phyloP scores from a whole-genome alignment of 1,284 basidiomycete genomes.

The Rhodotorula sp. region DNA sequence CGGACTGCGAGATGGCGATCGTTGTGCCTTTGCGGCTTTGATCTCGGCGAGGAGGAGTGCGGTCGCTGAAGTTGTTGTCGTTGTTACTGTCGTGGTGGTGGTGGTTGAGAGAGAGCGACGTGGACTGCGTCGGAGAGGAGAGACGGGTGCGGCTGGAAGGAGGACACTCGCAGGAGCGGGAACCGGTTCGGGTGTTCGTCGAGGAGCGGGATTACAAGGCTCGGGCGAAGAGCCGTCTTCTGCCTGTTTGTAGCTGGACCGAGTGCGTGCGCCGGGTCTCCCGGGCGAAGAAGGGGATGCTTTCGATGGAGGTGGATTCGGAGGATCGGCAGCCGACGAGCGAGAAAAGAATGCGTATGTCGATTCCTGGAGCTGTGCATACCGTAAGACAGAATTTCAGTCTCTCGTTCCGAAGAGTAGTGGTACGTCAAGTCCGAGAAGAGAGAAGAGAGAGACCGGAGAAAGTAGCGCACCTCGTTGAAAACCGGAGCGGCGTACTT shows the following conservation, averaged over 20 bases:
- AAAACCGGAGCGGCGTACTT: conserved; percentile 19
- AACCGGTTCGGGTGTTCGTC: no score
- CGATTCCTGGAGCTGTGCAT: conserved; percentile 17
- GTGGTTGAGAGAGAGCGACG: not conserved
- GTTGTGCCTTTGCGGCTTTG: not conserved
- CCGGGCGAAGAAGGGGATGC: not conserved
- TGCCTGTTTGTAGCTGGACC: not conserved
- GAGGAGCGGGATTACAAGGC: no score
- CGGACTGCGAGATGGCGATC: conserved; percentile 1
- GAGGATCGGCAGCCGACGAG: not conserved
- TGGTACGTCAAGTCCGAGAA: no score
- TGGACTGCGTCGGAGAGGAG: not conserved
- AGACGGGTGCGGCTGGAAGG: no score
- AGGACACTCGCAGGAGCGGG: no score
- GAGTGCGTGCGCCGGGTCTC: not conserved
- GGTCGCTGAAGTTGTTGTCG: conserved; percentile 4
- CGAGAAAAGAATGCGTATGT: conserved; percentile 1
- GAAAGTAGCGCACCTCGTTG: conserved; percentile 16
- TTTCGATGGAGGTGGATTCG: not conserved
- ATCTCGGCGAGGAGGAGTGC: conserved; percentile 16
- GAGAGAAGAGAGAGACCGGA: no score
- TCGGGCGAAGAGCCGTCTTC: not conserved
- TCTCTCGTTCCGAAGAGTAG: no score
- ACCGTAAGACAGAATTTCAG: no score
- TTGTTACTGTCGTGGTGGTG: no score